Conservation (phyloP, 768 basidiomycete genomes). For the Auricularia cornea region DNA sequence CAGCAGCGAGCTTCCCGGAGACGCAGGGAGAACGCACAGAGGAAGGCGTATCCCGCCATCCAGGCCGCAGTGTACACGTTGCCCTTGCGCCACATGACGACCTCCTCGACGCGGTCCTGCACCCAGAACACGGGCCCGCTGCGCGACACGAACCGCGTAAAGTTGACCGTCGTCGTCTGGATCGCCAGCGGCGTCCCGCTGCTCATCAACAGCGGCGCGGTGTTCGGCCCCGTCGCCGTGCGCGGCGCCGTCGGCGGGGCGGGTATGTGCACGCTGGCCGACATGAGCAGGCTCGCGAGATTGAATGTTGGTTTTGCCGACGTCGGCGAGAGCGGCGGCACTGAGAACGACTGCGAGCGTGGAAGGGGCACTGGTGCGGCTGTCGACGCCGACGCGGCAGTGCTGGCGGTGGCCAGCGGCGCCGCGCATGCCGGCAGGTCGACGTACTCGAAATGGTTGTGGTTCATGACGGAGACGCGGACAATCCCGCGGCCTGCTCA, state of each 20-base stretch:
- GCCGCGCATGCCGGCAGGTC: not conserved
- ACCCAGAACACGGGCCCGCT: conserved; percentile 82
- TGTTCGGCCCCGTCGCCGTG: not conserved
- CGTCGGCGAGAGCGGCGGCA: not conserved
- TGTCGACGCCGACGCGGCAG: not conserved
- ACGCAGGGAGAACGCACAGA: conserved; percentile 71
- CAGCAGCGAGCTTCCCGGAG: no score
- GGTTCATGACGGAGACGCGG: no score
- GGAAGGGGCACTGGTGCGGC: not conserved
- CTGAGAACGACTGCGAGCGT: not conserved
- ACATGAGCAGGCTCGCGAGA: not conserved
- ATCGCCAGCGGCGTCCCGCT: conserved; percentile 52
- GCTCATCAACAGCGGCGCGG: not conserved
- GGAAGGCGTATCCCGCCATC: conserved; percentile 68
- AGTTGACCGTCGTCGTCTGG: conserved; percentile 69
- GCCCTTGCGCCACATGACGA: conserved; percentile 72
- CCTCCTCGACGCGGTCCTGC: conserved; percentile 80
- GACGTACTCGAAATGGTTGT: not conserved
- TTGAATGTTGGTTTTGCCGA: not conserved
- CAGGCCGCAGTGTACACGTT: conserved; percentile 65
- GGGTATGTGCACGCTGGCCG: not conserved
- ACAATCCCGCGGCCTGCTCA: no score
- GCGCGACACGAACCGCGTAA: conserved; percentile 68
- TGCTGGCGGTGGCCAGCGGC: not conserved
- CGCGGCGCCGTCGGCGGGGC: not conserved